A percentile compares a stretch with the other conserved stretches of the same genome.
phyloP scores from a whole-genome alignment of 768 basidiomycete species.

The Vishniacozyma victoriae region DNA sequence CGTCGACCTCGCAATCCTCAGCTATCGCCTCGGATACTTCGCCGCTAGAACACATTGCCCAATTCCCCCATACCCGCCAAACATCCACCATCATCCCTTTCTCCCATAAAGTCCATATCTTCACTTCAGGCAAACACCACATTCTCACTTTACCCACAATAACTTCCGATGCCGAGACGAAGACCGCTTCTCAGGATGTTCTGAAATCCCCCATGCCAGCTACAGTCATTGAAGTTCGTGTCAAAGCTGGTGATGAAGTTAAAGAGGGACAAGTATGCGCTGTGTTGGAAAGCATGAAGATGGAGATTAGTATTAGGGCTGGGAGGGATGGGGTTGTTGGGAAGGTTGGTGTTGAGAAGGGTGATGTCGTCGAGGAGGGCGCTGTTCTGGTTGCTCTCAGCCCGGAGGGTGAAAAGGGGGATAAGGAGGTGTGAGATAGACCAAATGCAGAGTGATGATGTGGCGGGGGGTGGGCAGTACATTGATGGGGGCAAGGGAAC shows the following conservation, averaged over 20 bases:
- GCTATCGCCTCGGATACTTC: conserved; percentile 39
- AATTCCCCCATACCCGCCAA: conserved; percentile 53
- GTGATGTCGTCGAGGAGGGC: conserved; percentile 81
- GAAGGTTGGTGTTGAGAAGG: conserved; percentile 68
- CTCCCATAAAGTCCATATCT: conserved; percentile 69
- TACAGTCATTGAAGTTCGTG: conserved; percentile 79
- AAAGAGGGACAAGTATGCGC: conserved; percentile 74
- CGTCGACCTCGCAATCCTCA: conserved; percentile 16
- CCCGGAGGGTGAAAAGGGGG: neutral
- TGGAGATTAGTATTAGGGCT: conserved; percentile 79
- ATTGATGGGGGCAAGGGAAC: neutral
- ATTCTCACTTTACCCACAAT: conserved; percentile 59
- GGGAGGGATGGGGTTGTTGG: conserved; percentile 64
- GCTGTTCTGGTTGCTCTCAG: conserved; percentile 21
- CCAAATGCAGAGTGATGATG: too few relatives aligned
- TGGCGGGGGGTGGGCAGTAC: too few relatives aligned
- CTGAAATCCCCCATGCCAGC: conserved; percentile 71
- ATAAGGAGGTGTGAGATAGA: conserved; percentile 1
- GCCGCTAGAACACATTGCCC: conserved; percentile 55
- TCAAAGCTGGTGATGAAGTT: conserved; percentile 68
- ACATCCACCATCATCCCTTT: conserved; percentile 67
- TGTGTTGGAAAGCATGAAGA: conserved; percentile 95
- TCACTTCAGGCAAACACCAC: conserved; percentile 60
- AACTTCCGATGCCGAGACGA: neutral
- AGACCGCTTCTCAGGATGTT: conserved; percentile 4